These are phyloP conservation scores for Holtermanniella nyarrowii DNA, from an alignment of 768 basidiomycete species.

Conservation along the genomic window DNA sequence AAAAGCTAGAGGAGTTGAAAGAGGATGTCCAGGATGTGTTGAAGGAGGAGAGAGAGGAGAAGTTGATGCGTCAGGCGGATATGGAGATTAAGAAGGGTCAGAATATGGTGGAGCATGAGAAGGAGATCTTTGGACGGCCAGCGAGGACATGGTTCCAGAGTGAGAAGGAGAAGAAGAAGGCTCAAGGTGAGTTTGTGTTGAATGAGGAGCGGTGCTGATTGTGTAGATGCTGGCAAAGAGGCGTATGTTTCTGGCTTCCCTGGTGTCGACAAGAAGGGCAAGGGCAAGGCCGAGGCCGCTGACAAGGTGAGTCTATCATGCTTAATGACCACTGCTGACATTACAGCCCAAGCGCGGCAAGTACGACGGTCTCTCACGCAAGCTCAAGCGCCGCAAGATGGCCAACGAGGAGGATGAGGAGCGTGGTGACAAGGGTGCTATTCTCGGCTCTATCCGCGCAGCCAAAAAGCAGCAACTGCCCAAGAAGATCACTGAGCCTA, in stretches of 20 bases:
- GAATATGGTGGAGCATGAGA: slow-evolving; percentile 87
- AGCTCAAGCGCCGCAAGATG: slow-evolving; percentile 76
- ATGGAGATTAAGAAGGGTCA: slow-evolving; percentile 93
- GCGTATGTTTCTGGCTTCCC: slow-evolving; percentile 56
- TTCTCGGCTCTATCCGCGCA: slow-evolving; percentile 68
- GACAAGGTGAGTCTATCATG: slow-evolving; percentile 8
- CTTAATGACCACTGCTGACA: background rate
- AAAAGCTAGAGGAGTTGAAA: slow-evolving; percentile 60
- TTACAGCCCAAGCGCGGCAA: slow-evolving; percentile 37
- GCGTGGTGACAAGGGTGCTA: slow-evolving; percentile 47
- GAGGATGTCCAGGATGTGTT: slow-evolving; percentile 68
- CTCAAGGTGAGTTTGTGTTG: slow-evolving; percentile 56
- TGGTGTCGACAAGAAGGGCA: slow-evolving; percentile 23
- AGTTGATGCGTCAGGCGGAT: slow-evolving; percentile 76
- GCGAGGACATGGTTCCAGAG: slow-evolving; percentile 99
- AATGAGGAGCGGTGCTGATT: background rate
- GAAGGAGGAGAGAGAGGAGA: slow-evolving; percentile 90
- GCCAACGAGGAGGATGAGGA: slow-evolving; percentile 56
- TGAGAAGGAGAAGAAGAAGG: slow-evolving; percentile 64
- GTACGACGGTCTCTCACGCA: slow-evolving; percentile 65
- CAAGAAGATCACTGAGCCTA: slow-evolving; percentile 59
- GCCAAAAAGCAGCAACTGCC: slow-evolving; percentile 72
- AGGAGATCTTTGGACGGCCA: slow-evolving; percentile 84
- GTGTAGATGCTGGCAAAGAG: slow-evolving; percentile 61
- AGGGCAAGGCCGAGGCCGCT: slow-evolving; percentile 42